Evolutionary conservation across 768 basidiomycete species (phyloP).

Genomic region (Galerina sulciceps): DNA sequence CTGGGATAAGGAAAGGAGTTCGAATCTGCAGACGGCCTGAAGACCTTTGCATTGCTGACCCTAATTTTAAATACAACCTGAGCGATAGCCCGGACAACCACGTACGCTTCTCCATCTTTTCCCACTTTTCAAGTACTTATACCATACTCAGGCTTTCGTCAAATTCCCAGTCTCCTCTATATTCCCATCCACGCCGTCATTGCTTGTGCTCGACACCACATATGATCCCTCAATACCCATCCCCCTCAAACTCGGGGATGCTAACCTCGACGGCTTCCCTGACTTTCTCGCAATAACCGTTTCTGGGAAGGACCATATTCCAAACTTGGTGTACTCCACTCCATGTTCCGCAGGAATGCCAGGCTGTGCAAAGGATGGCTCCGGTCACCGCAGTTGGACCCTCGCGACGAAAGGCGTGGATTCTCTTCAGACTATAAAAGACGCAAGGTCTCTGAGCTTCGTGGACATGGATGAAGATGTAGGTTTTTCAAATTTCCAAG

Average conservation of each 20-base stretch:
- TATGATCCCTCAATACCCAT: slow-evolving; percentile 72
- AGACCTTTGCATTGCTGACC: slow-evolving; percentile 82
- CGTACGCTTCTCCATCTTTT: slow-evolving; percentile 35
- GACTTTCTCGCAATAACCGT: slow-evolving; percentile 73
- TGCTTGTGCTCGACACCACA: slow-evolving; percentile 74
- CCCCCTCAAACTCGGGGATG: slow-evolving; percentile 84
- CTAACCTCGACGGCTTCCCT: slow-evolving; percentile 92
- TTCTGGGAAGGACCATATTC: slow-evolving; percentile 48
- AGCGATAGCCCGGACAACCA: slow-evolving; percentile 51
- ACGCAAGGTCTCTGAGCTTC: slow-evolving; percentile 80
- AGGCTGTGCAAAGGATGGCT: slow-evolving; percentile 58
- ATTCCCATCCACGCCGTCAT: slow-evolving; percentile 53
- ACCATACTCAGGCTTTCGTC: slow-evolving; percentile 55
- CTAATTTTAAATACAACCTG: slow-evolving; percentile 79
- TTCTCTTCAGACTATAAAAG: slow-evolving; percentile 66
- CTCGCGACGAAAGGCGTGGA: slow-evolving; percentile 58
- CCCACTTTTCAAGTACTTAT: neutral
- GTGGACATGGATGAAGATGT: slow-evolving; percentile 97
- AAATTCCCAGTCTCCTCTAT: slow-evolving; percentile 68
- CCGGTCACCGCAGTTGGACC: slow-evolving; percentile 70
- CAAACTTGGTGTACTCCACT: slow-evolving; percentile 66
- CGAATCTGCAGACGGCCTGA: slow-evolving; percentile 75
- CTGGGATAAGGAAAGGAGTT: slow-evolving; percentile 51
- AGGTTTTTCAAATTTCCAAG: slow-evolving; percentile 31
- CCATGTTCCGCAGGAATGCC: slow-evolving; percentile 57